These are phyloP conservation scores for Vitis hybrid DNA, from an alignment of 177 flowering plant species.

Conservation along the genomic window DNA sequence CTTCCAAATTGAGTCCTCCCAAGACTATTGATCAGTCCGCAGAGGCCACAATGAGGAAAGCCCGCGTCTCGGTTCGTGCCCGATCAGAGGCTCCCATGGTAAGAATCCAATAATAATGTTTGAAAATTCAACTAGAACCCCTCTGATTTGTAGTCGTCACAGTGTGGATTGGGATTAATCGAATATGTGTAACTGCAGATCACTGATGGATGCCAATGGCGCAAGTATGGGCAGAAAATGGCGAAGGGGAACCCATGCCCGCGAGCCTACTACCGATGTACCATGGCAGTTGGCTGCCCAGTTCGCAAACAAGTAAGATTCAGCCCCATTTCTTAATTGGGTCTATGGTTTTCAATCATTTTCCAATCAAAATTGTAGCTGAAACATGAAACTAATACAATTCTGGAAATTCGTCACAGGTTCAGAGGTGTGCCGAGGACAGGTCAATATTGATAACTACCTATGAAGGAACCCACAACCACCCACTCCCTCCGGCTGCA, in stretches of 20 bases:
- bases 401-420: constrained; percentile 27
- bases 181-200: constrained; percentile 31
- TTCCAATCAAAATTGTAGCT: not conserved
- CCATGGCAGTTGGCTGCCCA: constrained; percentile 76
- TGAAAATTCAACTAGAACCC: not conserved
- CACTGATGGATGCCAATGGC: constrained; percentile 73
- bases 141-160: too few species aligned
- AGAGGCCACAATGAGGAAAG: constrained; percentile 75
- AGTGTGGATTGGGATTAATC: not conserved
- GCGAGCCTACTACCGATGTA: constrained; percentile 69
- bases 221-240: constrained; percentile 76
- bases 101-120: not conserved
- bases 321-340: not conserved
- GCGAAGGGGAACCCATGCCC: constrained; percentile 78
- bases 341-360: not conserved
- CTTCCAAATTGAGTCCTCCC: constrained; percentile 25
- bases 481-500: constrained; percentile 76
- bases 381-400: not conserved
- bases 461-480: constrained; percentile 74
- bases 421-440: constrained; percentile 76
- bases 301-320: constrained; percentile 68
- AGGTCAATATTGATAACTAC: constrained; percentile 58
- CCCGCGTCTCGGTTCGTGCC: constrained; percentile 79
- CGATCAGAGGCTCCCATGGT: constrained; percentile 86
- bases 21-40: constrained; percentile 33